phyloP scores from a whole-genome alignment of 225 moss, liverwort and hornwort genomes.

The Anthoceros angustus region DNA sequence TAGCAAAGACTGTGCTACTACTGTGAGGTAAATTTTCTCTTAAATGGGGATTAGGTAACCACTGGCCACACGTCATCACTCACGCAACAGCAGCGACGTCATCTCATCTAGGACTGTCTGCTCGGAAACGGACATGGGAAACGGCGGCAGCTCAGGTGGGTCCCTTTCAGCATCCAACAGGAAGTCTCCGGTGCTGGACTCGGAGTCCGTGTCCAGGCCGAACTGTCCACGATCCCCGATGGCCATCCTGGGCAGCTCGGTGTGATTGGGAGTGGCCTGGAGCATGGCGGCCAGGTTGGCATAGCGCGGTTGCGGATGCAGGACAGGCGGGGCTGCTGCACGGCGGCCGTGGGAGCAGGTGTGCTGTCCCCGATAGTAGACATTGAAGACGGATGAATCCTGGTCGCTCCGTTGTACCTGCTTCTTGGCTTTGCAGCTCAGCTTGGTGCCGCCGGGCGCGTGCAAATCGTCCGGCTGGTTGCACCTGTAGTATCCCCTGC shows the following conservation, averaged over 20 bases:
- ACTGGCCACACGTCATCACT: background rate
- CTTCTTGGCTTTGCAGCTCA: background rate
- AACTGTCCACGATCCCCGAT: background rate
- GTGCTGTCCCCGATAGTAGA: background rate
- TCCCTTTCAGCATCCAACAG: background rate
- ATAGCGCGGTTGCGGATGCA: background rate
- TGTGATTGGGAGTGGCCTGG: too few species aligned
- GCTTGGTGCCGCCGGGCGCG: background rate
- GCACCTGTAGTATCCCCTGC: constrained; percentile 3
- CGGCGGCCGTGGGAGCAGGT: background rate
- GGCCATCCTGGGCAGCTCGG: background rate
- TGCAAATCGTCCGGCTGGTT: background rate
- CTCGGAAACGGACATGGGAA: background rate
- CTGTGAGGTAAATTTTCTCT: background rate
- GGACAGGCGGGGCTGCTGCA: background rate
- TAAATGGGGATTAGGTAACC: background rate
- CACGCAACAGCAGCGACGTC: background rate
- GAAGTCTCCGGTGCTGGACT: background rate
- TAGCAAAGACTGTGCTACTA: background rate
- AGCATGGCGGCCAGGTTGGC: background rate
- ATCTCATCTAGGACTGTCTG: background rate
- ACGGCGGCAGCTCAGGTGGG: background rate
- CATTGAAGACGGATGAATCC: background rate
- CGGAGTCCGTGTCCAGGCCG: background rate
- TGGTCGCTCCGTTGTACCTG: background rate